Evolutionary conservation across 345 rosid species (phyloP).

Genomic region (Microthlaspi erraticum): DNA sequence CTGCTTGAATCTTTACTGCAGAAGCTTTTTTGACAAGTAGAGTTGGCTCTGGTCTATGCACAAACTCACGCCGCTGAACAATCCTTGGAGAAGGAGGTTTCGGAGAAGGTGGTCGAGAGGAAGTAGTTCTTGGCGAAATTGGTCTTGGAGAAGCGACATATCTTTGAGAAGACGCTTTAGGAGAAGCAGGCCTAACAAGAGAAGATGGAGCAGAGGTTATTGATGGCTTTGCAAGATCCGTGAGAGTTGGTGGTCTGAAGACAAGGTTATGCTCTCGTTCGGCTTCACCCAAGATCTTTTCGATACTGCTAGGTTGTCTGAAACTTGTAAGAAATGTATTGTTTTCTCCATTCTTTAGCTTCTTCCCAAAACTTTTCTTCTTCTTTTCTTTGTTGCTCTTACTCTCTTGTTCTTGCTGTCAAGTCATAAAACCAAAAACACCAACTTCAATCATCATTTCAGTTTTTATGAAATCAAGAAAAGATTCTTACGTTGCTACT

Average conservation of each 20-base stretch:
- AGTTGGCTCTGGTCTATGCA: slow-evolving; percentile 70
- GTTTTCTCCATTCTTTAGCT: slow-evolving; percentile 66
- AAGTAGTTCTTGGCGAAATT: slow-evolving; percentile 54
- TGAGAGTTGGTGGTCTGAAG: slow-evolving; percentile 77
- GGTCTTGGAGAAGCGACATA: slow-evolving; percentile 52
- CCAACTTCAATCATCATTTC: background rate
- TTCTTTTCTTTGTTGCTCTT: slow-evolving; percentile 72
- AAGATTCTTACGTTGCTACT: slow-evolving; percentile 57
- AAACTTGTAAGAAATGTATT: slow-evolving; percentile 83
- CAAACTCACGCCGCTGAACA: slow-evolving; percentile 59
- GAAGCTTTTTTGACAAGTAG: slow-evolving; percentile 60
- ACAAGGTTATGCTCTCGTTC: slow-evolving; percentile 78
- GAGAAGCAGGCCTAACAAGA: slow-evolving; percentile 51
- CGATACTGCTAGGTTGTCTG: slow-evolving; percentile 89
- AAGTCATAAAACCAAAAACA: slow-evolving; percentile 24
- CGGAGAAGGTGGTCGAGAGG: slow-evolving; percentile 54
- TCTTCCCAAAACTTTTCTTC: slow-evolving; percentile 71
- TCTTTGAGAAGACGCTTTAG: slow-evolving; percentile 55
- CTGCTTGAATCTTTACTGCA: slow-evolving; percentile 89
- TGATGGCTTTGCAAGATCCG: slow-evolving; percentile 46
- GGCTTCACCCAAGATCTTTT: slow-evolving; percentile 89
- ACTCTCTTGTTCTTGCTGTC: slow-evolving; percentile 60
- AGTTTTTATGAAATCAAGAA: slow-evolving; percentile 4
- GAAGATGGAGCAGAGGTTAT: slow-evolving; percentile 46
- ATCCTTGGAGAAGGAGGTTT: slow-evolving; percentile 61